Conservation (phyloP, 495 filamentous ascomycete species). For the Neurospora sp. region DNA sequence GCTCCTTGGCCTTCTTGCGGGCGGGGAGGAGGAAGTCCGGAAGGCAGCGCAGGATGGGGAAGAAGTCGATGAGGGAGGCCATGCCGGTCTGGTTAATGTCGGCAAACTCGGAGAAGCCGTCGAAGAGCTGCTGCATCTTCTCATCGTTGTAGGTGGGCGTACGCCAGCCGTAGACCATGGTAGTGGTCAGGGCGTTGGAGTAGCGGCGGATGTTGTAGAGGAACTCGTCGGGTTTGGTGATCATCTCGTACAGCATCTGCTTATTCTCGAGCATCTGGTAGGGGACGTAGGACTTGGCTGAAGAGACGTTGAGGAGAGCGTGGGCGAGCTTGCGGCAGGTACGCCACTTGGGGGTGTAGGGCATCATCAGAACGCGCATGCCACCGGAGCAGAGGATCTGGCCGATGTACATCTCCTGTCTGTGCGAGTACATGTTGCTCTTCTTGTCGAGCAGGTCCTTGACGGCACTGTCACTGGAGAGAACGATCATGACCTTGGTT, state of each 20-base stretch:
- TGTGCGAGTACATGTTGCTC: constrained; percentile 27
- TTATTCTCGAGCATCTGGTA: constrained; percentile 44
- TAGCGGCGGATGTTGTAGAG: constrained; percentile 44
- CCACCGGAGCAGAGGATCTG: constrained; percentile 24
- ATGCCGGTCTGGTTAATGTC: constrained; percentile 32
- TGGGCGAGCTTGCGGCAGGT: constrained; percentile 34
- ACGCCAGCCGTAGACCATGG: constrained; percentile 46
- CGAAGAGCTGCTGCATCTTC: constrained; percentile 42
- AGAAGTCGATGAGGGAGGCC: constrained; percentile 31
- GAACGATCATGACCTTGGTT: constrained; percentile 24
- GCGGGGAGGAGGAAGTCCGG: constrained; percentile 31
- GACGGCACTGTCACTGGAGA: constrained; percentile 25
- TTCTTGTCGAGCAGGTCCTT: constrained; percentile 31
- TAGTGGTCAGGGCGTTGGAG: constrained; percentile 43
- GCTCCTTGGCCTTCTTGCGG: constrained; percentile 17
- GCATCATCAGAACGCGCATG: constrained; percentile 25
- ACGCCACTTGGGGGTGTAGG: constrained; percentile 30
- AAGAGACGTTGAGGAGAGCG: constrained; percentile 32
- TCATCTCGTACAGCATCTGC: constrained; percentile 36
- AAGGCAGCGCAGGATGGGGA: constrained; percentile 29
- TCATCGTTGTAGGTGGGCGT: constrained; percentile 36
- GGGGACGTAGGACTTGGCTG: constrained; percentile 34
- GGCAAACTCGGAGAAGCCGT: constrained; percentile 41
- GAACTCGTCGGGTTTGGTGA: constrained; percentile 27
- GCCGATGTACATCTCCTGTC: constrained; percentile 26